Evolutionary conservation across 1,284 basidiomycete species (phyloP), one percentile per base, ranked within the genome.

Genomic region (Marasmius fiardii): DNA sequence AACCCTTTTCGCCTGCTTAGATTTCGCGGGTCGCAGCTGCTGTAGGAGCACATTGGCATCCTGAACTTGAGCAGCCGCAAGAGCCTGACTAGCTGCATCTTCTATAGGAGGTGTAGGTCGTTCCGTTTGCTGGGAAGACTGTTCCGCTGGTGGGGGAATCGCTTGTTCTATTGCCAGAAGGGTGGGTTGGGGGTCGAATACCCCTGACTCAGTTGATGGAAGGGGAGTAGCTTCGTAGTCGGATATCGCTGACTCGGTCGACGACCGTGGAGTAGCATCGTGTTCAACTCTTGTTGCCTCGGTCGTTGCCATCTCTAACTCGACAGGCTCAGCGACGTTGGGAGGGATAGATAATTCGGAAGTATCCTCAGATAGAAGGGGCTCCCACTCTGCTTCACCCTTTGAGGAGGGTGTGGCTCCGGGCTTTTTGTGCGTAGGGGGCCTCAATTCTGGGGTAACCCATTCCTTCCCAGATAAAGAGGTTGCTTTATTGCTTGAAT

Each of bases 11-110:
- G 43, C 34, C n/a, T 33, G 24, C 28, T 31, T 31, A 10, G 10
- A 10, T 31, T 31, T 31, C 28, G 28, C 5, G 28, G 28, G 10
- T 4, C 10, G 45, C 2, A 56, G 33, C 18, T 49, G 45, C 43
- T 43, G 39, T 12, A 58, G 44, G n/a, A 58, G 21, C 5, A 23
- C 44, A 26, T 47, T 49, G 21, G 57, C 57, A 16, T 45, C 39
- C 28, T 51, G 39, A 16, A 58, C 8, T 18, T 58, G 57, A n/a
- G 53, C 50, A 7, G 44, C 34, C 3, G 49, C 53, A 26, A 35
- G 39, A 37, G 35, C 53, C 43, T 23, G 44, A 41, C 39, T 11
- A 20, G 24, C 26, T 43, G 37, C 37, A 14, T 34, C 28, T 18
- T 18, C n/a, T 33, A 43, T 28, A 12, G 39, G 20, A 33, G 39